Base-by-base conservation (phyloP, 2,329 filamentous ascomycete species). In the Cladosporium phlei region DNA sequence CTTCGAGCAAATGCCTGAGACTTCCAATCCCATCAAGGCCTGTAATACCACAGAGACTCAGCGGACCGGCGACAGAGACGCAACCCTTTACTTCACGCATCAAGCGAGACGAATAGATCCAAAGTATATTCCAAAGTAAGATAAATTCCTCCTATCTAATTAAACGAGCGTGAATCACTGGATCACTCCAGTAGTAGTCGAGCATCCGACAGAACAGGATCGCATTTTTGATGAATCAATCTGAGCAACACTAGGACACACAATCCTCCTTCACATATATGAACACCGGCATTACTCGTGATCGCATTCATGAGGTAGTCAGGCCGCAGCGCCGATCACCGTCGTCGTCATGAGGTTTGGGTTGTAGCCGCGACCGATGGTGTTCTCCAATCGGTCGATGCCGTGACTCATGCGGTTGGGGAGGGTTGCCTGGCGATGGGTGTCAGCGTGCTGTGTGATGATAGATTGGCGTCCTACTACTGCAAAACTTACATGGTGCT, bases 241-340 rank as follows among this genome's bases (percentile, higher is more conserved):
- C 30, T 33, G 40, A 44, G 40, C 40, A 44, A 44, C 40, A 44
- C 30, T 44, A 17, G n/a, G n/a, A n/a, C n/a, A n/a, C n/a, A n/a
- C 21, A 24, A 22, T 44, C 30, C 29, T 28, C 29, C 28, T 11
- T 32, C 12, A 20, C 40, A 27, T 24, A n/a, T 38, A 24, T 38
- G 30, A 34, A 27, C 29, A 30, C 40, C 40, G 40, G n/a, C 40
- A 44, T 44, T 44, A 44, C 40, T 44, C 40, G 30, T 44, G 27
- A 34, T 44, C 40, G 27, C 40, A 44, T 44, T 44, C 40, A 30
- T 19, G 40, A 44, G 22, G 30, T 30, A 22, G 10, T 45, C 32
- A 45, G 28, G 38, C 38, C 40, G 40, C 40, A 21, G 40, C 40
- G 24, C 30, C 40, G 30, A 45, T 37, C 28, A 32, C 40, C 24